Conservation (phyloP, 2,329 filamentous ascomycete species). For the Dactylonectria macrodidyma region DNA sequence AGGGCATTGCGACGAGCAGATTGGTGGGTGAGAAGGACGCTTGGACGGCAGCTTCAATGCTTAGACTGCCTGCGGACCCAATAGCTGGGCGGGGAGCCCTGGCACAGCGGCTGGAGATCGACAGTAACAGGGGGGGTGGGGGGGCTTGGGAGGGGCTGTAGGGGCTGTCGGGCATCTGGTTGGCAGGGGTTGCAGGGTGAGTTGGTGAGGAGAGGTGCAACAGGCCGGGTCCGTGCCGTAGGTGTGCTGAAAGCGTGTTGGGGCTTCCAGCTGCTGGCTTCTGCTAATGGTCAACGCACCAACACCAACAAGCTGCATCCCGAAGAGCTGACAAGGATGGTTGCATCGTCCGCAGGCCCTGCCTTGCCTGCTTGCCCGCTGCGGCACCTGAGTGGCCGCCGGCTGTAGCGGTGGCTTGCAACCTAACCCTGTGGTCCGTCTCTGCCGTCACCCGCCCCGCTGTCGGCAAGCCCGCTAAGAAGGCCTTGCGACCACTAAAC, state of each 20-base stretch:
- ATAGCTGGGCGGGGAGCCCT: constrained; percentile 14
- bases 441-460: constrained; percentile 2
- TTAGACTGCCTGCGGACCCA: constrained; percentile 4
- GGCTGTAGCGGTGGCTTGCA: constrained; percentile 4
- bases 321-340: constrained; percentile 2
- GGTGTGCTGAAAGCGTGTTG: not conserved
- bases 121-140: not conserved
- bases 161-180: constrained; percentile 6
- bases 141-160: too few species aligned
- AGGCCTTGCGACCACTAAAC: not conserved
- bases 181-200: not conserved
- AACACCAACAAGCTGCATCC: not conserved
- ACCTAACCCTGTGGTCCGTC: not conserved
- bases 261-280: not conserved
- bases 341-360: not conserved
- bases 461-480: too few species aligned
- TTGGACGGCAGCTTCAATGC: not conserved
- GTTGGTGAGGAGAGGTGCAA: not conserved
- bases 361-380: not conserved
- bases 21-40: constrained; percentile 10
- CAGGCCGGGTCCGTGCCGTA: not conserved
- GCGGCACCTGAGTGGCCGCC: not conserved
- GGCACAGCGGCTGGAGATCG: constrained; percentile 24
- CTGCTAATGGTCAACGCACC: not conserved
- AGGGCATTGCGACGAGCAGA: constrained; percentile 4